Evolutionary conservation across 2,329 filamentous ascomycete genomes (phyloP).

Genomic region (Apiospora arundinis): DNA sequence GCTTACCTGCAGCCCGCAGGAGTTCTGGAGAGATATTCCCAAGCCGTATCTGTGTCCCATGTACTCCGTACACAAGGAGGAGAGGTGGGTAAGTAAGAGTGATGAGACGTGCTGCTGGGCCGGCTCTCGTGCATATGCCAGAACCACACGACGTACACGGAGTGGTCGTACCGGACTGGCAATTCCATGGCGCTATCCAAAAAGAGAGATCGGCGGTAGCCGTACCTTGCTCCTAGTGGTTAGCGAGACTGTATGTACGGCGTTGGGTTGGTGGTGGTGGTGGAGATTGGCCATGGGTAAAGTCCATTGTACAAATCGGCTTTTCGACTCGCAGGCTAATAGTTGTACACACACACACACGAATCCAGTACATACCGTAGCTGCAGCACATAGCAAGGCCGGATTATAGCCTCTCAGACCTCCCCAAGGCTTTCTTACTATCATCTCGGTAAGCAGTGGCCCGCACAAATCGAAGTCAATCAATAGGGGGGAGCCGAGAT

Average conservation of each 20-base stretch:
- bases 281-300: conserved; percentile 16
- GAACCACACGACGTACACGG: conserved; percentile 15
- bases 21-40: neutral
- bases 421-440: neutral
- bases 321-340: conserved; percentile 7
- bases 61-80: neutral
- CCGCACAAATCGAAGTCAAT: conserved; percentile 5
- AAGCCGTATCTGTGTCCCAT: neutral
- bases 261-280: conserved; percentile 14
- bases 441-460: conserved; percentile 17
- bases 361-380: neutral
- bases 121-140: conserved; percentile 16
- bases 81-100: neutral
- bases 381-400: conserved; percentile 14
- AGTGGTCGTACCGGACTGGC: neutral
- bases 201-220: conserved; percentile 20
- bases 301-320: conserved; percentile 19
- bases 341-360: neutral
- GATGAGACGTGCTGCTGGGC: conserved; percentile 10
- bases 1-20: conserved; percentile 6
- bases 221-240: conserved; percentile 17
- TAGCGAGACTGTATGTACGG: neutral
- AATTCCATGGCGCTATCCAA: conserved; percentile 12
- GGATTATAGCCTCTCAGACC: conserved; percentile 15
- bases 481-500: neutral